phyloP scores from a whole-genome alignment of 2,329 filamentous ascomycete genomes.

The Scorias spongiosa region DNA sequence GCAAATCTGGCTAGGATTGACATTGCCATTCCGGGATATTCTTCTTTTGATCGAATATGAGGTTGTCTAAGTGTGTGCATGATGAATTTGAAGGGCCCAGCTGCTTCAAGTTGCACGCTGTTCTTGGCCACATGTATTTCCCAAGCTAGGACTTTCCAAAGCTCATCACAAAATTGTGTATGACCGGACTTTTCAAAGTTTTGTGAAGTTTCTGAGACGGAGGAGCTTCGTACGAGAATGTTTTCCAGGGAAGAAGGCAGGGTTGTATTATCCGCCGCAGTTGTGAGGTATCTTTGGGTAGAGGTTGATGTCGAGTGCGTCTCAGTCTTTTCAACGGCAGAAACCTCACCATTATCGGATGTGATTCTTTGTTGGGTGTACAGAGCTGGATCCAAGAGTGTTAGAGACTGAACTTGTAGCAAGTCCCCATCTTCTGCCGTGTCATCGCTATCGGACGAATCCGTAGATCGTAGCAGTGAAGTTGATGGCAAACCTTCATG shows the following conservation, averaged over 20 bases:
- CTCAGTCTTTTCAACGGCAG: background rate
- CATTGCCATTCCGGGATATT: background rate
- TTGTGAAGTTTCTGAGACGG: background rate
- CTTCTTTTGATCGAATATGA: background rate
- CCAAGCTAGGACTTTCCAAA: conserved; percentile 5
- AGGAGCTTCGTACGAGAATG: background rate
- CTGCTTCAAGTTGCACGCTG: background rate
- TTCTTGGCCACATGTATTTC: conserved; percentile 3
- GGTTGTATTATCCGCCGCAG: background rate
- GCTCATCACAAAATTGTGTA: conserved; percentile 4
- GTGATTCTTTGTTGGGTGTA: background rate
- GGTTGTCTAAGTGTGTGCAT: conserved; percentile 4
- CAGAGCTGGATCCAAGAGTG: background rate
- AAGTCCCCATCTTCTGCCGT: background rate
- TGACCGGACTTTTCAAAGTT: background rate
- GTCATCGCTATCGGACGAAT: background rate
- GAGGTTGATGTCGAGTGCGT: background rate
- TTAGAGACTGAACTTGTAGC: background rate
- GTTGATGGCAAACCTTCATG: background rate
- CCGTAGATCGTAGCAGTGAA: background rate
- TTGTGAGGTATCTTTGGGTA: background rate
- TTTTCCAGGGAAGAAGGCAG: conserved; percentile 1
- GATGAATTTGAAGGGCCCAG: conserved; percentile 5
- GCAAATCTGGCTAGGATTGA: no score
- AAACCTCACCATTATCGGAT: background rate